These are phyloP conservation scores for Pichia sp. DNA, from an alignment of 1,139 yeast genomes.

Conservation along the genomic window DNA sequence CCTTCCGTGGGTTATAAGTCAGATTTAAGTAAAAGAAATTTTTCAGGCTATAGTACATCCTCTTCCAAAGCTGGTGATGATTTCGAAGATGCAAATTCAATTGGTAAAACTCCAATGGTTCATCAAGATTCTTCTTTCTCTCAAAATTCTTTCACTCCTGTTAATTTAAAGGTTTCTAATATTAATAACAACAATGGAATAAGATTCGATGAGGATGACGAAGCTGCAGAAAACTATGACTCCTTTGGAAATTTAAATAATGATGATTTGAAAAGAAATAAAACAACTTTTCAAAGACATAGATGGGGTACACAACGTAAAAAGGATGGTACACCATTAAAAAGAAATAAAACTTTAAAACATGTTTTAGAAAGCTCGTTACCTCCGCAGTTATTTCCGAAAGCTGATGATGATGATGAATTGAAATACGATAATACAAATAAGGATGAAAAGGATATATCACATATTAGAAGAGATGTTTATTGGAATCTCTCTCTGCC, in stretches of 20 bases:
- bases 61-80: slow-evolving; percentile 18
- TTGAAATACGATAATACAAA: slow-evolving; percentile 20
- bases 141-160: slow-evolving; percentile 1
- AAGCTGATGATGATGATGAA: slow-evolving; percentile 19
- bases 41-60: slow-evolving; percentile 18
- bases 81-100: slow-evolving; percentile 21
- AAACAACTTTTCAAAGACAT: slow-evolving; percentile 54
- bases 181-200: slow-evolving; percentile 1
- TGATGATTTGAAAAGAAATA: slow-evolving; percentile 20
- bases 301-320: slow-evolving; percentile 91
- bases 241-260: slow-evolving; percentile 16
- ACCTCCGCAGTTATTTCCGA: slow-evolving; percentile 19
- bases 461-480: slow-evolving; percentile 45
- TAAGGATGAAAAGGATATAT: slow-evolving; percentile 38
- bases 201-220: slow-evolving; percentile 6
- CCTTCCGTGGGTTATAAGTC: slow-evolving; percentile 17
- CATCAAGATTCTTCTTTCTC: slow-evolving; percentile 16
- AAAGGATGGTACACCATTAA: slow-evolving; percentile 53
- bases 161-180: slow-evolving; percentile 11
- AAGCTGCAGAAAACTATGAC: slow-evolving; percentile 22
- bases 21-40: slow-evolving; percentile 14
- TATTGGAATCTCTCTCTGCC: slow-evolving; percentile 72
- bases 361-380: slow-evolving; percentile 23
- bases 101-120: slow-evolving; percentile 24
- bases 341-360: slow-evolving; percentile 42